phyloP scores from a whole-genome alignment of 306 rosid genomes.

The Ochetophila trinervis region DNA sequence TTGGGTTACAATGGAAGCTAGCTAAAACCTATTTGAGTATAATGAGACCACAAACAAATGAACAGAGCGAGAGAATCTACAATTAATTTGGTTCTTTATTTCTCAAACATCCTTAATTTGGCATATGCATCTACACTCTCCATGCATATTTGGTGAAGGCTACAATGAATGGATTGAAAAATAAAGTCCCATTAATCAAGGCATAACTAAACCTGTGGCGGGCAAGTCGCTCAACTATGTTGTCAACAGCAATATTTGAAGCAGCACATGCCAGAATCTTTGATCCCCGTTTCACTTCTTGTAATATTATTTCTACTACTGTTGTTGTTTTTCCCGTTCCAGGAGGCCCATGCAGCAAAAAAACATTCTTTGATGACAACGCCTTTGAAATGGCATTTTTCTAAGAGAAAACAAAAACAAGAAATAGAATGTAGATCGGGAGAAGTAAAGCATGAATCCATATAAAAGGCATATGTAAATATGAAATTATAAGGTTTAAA shows the following conservation, averaged over 20 bases:
- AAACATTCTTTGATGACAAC: conserved; percentile 72
- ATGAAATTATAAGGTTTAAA: not conserved
- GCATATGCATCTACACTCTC: too few species aligned
- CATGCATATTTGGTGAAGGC: too few species aligned
- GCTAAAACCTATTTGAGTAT: too few species aligned
- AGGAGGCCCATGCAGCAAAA: conserved; percentile 97
- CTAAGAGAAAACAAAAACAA: conserved; percentile 39
- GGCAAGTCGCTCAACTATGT: conserved; percentile 93
- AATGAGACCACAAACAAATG: too few species aligned
- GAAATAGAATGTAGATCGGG: not conserved
- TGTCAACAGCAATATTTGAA: conserved; percentile 98
- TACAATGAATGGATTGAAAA: not conserved
- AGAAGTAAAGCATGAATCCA: not conserved
- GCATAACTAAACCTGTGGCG: conserved; percentile 59
- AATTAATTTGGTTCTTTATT: too few species aligned
- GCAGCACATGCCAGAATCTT: conserved; percentile 98
- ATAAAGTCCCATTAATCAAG: conserved; percentile 14
- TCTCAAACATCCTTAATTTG: too few species aligned
- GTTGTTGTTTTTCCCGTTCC: conserved; percentile 99
- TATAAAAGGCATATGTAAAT: not conserved
- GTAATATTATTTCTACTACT: conserved; percentile 92
- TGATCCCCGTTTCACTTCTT: conserved; percentile 95
- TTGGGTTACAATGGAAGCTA: too few species aligned
- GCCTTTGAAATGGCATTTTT: conserved; percentile 90
- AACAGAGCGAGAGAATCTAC: not conserved